A percentile compares a stretch with the other conserved stretches of the same genome.
Evolutionary conservation across 2,329 filamentous ascomycete genomes (phyloP).

Genomic region (Capronia americana): DNA sequence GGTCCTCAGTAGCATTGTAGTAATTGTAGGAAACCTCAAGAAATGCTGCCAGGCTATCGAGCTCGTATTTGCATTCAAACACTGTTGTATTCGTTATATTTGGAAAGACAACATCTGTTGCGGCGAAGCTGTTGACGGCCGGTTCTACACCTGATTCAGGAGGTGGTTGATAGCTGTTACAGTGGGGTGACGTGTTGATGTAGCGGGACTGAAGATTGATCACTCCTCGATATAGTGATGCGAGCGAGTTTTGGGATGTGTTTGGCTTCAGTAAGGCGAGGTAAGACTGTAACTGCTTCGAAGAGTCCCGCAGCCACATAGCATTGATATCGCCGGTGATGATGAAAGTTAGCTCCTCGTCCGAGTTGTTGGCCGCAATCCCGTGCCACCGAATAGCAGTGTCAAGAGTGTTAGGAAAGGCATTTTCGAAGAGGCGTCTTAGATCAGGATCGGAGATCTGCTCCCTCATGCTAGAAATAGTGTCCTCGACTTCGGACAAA

Average conservation of each 20-base stretch:
- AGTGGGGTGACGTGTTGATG: conserved; percentile 92
- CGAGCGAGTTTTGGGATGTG: conserved; percentile 62
- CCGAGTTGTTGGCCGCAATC: conserved; percentile 72
- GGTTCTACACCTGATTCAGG: conserved; percentile 75
- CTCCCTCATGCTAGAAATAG: neutral
- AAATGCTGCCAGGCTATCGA: conserved; percentile 93
- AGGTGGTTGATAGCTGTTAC: conserved; percentile 97
- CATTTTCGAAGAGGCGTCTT: conserved; percentile 90
- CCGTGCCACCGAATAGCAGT: conserved; percentile 89
- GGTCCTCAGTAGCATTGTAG: conserved; percentile 76
- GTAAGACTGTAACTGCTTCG: conserved; percentile 91
- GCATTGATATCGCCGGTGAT: conserved; percentile 92
- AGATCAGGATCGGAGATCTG: conserved; percentile 87
- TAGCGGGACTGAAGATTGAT: conserved; percentile 96
- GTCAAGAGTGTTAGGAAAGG: conserved; percentile 89
- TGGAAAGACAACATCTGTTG: conserved; percentile 83
- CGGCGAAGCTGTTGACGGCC: conserved; percentile 69
- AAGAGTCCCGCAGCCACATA: conserved; percentile 87
- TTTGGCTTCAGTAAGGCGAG: conserved; percentile 84
- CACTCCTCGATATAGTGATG: conserved; percentile 82
- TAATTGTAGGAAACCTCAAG: conserved; percentile 86
- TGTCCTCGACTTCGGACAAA: conserved; percentile 16
- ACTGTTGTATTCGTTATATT: conserved; percentile 81
- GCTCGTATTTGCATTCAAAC: conserved; percentile 98
- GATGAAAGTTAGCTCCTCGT: conserved; percentile 87